phyloP scores from a whole-genome alignment of 169 alveolate species.

The Plasmodium adleri region DNA sequence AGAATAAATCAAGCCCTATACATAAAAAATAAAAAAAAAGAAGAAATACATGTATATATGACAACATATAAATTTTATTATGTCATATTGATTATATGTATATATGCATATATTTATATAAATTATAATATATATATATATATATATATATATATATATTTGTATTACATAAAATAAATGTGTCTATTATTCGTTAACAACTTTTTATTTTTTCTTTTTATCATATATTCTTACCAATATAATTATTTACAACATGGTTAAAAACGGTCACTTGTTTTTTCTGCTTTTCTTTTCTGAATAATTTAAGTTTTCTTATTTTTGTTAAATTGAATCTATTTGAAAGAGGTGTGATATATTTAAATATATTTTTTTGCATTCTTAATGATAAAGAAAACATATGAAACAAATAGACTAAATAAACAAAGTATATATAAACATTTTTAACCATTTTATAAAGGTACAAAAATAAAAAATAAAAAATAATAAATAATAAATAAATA shows the following conservation, averaged over 20 bases:
- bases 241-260: constrained; percentile 73
- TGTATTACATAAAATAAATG: no score
- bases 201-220: no score
- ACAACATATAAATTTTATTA: neutral
- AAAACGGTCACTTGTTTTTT: constrained; percentile 38
- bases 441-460: constrained; percentile 51
- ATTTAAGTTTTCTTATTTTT: constrained; percentile 27
- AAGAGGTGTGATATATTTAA: constrained; percentile 73
- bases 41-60: neutral
- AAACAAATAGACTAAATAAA: constrained; percentile 45
- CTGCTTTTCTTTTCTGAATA: constrained; percentile 49
- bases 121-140: no score
- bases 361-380: constrained; percentile 76
- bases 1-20: constrained; percentile 67
- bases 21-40: neutral
- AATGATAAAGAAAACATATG: constrained; percentile 62
- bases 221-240: constrained; percentile 40
- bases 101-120: no score
- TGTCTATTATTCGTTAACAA: no score
- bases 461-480: neutral
- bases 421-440: constrained; percentile 51
- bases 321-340: constrained; percentile 56
- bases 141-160: no score
- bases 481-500: constrained; percentile 10
- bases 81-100: no score